These are phyloP conservation scores for Solidago caesia DNA, from an alignment of 129 eudicot species.

Conservation along the genomic window DNA sequence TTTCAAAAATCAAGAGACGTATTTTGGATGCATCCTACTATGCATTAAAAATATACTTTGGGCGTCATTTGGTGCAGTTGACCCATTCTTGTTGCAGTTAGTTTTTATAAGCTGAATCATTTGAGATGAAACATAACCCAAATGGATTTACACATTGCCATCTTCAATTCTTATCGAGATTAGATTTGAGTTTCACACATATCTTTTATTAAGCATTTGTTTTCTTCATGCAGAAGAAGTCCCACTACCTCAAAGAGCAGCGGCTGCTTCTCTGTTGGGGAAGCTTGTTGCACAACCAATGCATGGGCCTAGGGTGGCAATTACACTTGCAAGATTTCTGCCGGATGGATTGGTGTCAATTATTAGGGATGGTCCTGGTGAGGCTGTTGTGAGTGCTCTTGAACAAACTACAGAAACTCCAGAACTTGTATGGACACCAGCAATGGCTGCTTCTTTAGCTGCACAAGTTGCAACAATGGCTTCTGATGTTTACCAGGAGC, in stretches of 20 bases:
- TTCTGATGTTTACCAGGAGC: slow-evolving; percentile 78
- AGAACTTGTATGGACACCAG: slow-evolving; percentile 99
- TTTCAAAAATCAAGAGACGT: too few species aligned
- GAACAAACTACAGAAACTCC: slow-evolving; percentile 99
- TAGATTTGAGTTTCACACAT: too few species aligned
- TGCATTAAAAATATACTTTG: too few species aligned
- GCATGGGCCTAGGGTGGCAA: slow-evolving; percentile 99
- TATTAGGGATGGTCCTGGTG: slow-evolving; percentile 97
- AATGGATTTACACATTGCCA: too few species aligned
- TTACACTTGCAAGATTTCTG: slow-evolving; percentile 82
- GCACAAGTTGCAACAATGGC: slow-evolving; percentile 99
- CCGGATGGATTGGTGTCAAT: slow-evolving; percentile 95
- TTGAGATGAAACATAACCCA: too few species aligned
- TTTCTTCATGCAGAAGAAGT: slow-evolving; percentile 63
- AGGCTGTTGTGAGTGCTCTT: slow-evolving; percentile 86
- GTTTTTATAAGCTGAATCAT: too few species aligned
- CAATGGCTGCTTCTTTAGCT: slow-evolving; percentile 96
- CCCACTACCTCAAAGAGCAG: slow-evolving; percentile 95
- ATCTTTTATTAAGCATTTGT: not conserved
- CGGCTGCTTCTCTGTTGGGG: slow-evolving; percentile 90
- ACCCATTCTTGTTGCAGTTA: too few species aligned
- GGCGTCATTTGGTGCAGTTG: too few species aligned
- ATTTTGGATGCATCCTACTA: too few species aligned
- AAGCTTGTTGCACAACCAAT: slow-evolving; percentile 93
- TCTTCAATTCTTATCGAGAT: not conserved